Evolutionary conservation across 106 monocot genomes (phyloP).

Genomic region (Apostasia ramifera): DNA sequence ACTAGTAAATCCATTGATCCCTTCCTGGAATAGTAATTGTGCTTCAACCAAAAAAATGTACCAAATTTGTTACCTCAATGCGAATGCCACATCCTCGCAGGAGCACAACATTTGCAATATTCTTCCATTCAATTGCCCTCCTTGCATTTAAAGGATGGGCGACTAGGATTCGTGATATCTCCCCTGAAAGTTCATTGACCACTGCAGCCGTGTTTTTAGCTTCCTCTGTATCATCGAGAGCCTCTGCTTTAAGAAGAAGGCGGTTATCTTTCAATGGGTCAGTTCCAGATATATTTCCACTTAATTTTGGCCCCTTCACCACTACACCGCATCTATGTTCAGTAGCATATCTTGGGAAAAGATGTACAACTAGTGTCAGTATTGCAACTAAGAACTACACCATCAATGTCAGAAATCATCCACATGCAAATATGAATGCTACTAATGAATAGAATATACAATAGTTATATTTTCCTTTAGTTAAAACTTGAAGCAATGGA

Average conservation of each 20-base stretch:
- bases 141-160: constrained; percentile 81
- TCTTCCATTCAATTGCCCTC: constrained; percentile 72
- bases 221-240: constrained; percentile 84
- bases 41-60: neutral
- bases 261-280: constrained; percentile 97
- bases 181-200: constrained; percentile 84
- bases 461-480: no score
- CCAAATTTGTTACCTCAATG: constrained; percentile 67
- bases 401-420: neutral
- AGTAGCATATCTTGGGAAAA: constrained; percentile 75
- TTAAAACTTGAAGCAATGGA: no score
- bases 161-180: constrained; percentile 68
- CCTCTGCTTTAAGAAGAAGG: constrained; percentile 75
- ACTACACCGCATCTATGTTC: constrained; percentile 99
- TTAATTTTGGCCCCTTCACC: constrained; percentile 93
- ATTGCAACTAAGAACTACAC: neutral
- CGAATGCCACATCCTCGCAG: constrained; percentile 95
- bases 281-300: constrained; percentile 98
- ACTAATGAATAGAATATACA: no score
- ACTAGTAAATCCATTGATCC: no score
- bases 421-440: no score
- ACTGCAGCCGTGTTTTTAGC: constrained; percentile 81
- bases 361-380: constrained; percentile 1
- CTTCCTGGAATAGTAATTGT: no score
- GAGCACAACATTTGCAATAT: constrained; percentile 88